Base-by-base conservation (phyloP, 2,329 filamentous ascomycete genomes). In the Arachnopeziza araneosa region DNA sequence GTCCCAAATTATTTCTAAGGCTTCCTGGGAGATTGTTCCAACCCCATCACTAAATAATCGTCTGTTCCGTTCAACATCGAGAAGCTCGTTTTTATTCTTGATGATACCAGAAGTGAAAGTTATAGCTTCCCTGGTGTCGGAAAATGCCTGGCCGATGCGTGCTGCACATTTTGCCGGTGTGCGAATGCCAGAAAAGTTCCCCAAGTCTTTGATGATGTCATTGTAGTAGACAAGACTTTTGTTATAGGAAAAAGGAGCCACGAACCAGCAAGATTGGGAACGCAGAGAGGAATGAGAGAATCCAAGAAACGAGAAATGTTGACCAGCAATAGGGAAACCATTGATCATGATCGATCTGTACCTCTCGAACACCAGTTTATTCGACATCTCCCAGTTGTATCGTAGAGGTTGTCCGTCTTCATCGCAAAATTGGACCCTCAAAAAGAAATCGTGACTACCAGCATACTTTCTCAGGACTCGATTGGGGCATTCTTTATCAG, bases 271-370 rank as follows among this genome's bases (percentile, higher is more conserved):
- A 0, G 86, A 85, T 60, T 90, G 88, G 0, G 84, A 80, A 10
- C 90, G 80, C 2, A 93, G 78, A 0, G 89, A 92, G 0, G 89
- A 93, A 71, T 93, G 87, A 0, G 89, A 92, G 72, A 91, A 93
- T 0, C 89, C 89, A 0, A 93, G 77, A 68, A 93, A 93, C 0
- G 75, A 73, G 68, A 85, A 91, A 0, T 73, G 69, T 17, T 84
- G 78, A 0, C 85, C 88, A 1, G 81, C 88, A 56, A 93, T 82
- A 0, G 74, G 68, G 24, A 95, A 82, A 0, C 85, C 86, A 0
- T 77, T 67, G 1, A 75, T 71, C 10, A 95, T 76, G 0, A 91
- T 75, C 0, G 69, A 63, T 57, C 81, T 81, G 72, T 91, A 93
- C 0, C 86, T 82, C 0, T 71, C 65, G 63, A 75, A 78, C 7